phyloP scores from a whole-genome alignment of 208 protist species.

The Naegleria gruberi region DNA sequence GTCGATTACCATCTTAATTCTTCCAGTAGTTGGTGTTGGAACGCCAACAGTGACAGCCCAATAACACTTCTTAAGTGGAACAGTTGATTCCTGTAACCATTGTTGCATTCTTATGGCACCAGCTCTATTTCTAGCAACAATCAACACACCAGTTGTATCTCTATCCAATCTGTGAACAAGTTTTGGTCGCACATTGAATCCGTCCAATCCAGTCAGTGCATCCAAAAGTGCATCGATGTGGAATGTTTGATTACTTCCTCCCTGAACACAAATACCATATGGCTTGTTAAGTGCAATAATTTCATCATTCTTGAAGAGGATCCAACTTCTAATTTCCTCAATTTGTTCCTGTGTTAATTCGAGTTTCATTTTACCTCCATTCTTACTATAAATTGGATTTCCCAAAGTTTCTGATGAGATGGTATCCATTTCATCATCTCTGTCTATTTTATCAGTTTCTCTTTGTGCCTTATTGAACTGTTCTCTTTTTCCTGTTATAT shows the following conservation, averaged over 20 bases:
- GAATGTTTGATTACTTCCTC: background rate
- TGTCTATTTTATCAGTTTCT: background rate
- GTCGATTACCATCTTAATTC: conserved; percentile 2
- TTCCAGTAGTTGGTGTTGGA: conserved; percentile 68
- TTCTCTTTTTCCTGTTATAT: no score
- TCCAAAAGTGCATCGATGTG: conserved; percentile 22
- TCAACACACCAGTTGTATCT: conserved; percentile 75
- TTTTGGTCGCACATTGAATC: conserved; percentile 42
- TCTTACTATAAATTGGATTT: background rate
- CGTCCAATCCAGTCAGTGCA: background rate
- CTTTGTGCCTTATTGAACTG: background rate
- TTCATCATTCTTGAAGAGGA: conserved; percentile 84
- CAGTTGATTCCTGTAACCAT: conserved; percentile 71
- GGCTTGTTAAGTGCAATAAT: conserved; percentile 85
- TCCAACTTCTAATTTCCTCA: conserved; percentile 72
- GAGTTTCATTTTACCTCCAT: background rate
- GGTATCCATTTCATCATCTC: background rate
- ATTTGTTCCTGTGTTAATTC: conserved; percentile 51
- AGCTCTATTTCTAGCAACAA: conserved; percentile 62
- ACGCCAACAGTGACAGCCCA: conserved; percentile 73
- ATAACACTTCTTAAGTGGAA: conserved; percentile 79
- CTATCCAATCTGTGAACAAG: conserved; percentile 74
- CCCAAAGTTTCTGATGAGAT: background rate
- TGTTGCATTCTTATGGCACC: conserved; percentile 66
- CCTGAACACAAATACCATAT: conserved; percentile 47